Base-by-base conservation (phyloP, 805 yeast species). In the Nakazawaea peltata region DNA sequence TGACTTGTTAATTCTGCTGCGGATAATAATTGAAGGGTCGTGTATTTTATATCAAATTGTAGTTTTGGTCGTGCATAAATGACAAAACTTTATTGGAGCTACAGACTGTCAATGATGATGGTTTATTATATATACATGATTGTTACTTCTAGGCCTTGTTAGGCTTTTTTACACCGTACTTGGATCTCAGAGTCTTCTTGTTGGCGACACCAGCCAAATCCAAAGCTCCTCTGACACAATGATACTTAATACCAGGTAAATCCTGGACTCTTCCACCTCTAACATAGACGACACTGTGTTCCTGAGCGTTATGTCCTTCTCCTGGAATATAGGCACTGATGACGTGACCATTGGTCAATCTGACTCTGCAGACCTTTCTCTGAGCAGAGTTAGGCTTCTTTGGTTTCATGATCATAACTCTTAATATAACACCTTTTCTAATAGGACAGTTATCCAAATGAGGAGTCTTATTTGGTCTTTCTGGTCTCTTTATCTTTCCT, bases 251-350 rank as follows among this genome's bases (percentile, higher is more conserved):
- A 72, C 99, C 99, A 18, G 98, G 98, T 49, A 90, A 67, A 77
- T 92, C 99, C 55, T 88, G 96, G 35, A 85, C 85, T 70, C 97
- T 78, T 12, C 98, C 99, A n/a, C 99, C 99, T 61, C 98, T 77
- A 3, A 92, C 95, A 35, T 77, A 74, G 1, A 92, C 97, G 34
- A 92, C 94, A 51, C 94, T 84, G 63, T 92, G 99, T 58, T 92
- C 99, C 65, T 92, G 97, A 16, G 94, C 81, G 53, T 92, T 92
- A 60, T 92, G 98, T 15, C 99, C 98, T 55, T 92, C 97, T 37
- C 99, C 99, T 12, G 97, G 96, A 39, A 92, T 92, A 56, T 87
- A 88, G 1, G 96, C 96, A 30, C 90, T 79, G 13, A 92, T 74
- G 33, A 84, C 78, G 45, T 79, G 81, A 19, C 97, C 98, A 50